Evolutionary conservation across 1,284 basidiomycete genomes (phyloP).

Genomic region (Tremellales sp.): DNA sequence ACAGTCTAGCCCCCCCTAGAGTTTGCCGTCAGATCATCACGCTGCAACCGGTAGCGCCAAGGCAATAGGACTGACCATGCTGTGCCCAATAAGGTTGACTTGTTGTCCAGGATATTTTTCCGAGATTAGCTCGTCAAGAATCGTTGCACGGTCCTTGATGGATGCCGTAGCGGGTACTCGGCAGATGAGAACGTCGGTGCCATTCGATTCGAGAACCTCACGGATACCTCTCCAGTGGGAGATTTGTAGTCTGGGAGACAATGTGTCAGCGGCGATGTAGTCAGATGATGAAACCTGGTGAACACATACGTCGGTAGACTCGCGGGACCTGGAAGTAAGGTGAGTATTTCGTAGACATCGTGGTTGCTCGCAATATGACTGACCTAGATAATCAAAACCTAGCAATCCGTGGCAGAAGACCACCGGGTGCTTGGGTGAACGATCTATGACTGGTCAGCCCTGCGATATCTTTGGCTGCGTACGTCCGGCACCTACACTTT

Average conservation of each 20-base stretch:
- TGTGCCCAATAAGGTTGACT: constrained; percentile 90
- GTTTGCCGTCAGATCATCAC: constrained; percentile 6
- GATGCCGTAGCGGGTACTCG: constrained; percentile 86
- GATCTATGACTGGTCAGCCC: constrained; percentile 46
- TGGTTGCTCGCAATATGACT: neutral
- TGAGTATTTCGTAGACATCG: neutral
- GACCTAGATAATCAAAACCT: constrained; percentile 63
- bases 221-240: constrained; percentile 93
- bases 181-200: constrained; percentile 84
- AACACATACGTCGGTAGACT: constrained; percentile 29
- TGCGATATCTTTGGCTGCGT: neutral
- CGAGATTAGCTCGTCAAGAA: constrained; percentile 75
- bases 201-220: constrained; percentile 81
- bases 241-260: constrained; percentile 66
- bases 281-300: neutral
- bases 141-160: constrained; percentile 78
- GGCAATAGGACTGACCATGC: constrained; percentile 62
- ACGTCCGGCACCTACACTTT: constrained; percentile 58
- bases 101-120: constrained; percentile 71
- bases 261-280: constrained; percentile 54
- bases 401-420: constrained; percentile 92
- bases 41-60: neutral
- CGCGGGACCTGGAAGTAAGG: constrained; percentile 17
- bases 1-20: constrained; percentile 85
- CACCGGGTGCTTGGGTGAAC: constrained; percentile 71